These are phyloP conservation scores for Fusarium clavum DNA, from an alignment of 2,329 filamentous ascomycete species.

Conservation along the genomic window DNA sequence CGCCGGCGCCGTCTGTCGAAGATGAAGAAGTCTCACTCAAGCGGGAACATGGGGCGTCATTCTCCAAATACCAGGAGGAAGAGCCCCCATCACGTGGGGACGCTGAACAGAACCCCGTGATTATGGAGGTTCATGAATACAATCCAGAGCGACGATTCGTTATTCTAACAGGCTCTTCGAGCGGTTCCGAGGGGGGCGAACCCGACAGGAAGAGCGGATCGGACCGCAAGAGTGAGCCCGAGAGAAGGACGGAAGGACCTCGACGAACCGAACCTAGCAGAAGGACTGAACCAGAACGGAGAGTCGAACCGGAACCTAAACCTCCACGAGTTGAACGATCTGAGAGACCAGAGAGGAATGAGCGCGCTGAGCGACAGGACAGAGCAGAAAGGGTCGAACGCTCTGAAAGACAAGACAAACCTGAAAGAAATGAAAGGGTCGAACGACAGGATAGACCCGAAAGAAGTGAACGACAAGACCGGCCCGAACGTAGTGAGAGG, in stretches of 20 bases:
- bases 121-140: constrained; percentile 70
- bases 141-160: constrained; percentile 76
- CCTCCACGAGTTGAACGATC: constrained; percentile 27
- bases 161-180: constrained; percentile 58
- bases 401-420: constrained; percentile 4
- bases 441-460: constrained; percentile 23
- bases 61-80: constrained; percentile 55
- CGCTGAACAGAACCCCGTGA: constrained; percentile 74
- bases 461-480: constrained; percentile 4
- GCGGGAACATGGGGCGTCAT: constrained; percentile 65
- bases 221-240: constrained; percentile 15
- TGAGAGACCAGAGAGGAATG: neutral
- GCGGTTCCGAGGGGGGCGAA: constrained; percentile 43
- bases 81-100: constrained; percentile 71
- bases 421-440: constrained; percentile 17
- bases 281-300: constrained; percentile 13
- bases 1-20: constrained; percentile 75
- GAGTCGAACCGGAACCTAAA: constrained; percentile 8
- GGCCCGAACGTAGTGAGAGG: constrained; percentile 13
- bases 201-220: constrained; percentile 39
- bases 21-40: constrained; percentile 73
- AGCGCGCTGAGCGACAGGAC: neutral
- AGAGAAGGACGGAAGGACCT: constrained; percentile 8
- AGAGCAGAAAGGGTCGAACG: neutral
- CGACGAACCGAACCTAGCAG: constrained; percentile 12